Evolutionary conservation across 345 rosid species (phyloP).

Genomic region (Salix viminalis): DNA sequence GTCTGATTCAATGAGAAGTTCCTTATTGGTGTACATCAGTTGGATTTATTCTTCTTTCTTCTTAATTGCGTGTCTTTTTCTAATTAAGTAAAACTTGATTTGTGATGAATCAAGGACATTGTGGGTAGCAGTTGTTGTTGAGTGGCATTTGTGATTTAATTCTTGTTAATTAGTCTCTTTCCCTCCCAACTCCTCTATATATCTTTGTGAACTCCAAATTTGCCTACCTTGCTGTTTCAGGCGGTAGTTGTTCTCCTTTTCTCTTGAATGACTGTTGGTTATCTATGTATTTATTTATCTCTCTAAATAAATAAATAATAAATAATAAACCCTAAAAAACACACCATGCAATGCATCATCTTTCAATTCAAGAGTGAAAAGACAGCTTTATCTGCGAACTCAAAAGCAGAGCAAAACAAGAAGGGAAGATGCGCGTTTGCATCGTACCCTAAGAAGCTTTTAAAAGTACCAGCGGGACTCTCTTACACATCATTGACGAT

Average conservation of each 20-base stretch:
- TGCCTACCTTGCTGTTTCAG: background rate
- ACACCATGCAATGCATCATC: no score
- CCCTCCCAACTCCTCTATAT: background rate
- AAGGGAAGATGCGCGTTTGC: background rate
- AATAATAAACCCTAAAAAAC: background rate
- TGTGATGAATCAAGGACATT: background rate
- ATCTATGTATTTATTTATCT: no score
- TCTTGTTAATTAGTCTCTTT: background rate
- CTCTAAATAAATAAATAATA: no score
- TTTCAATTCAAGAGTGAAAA: no score
- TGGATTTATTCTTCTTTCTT: background rate
- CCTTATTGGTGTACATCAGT: background rate
- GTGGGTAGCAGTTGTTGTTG: background rate
- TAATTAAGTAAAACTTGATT: background rate
- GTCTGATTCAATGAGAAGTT: slow-evolving; percentile 4
- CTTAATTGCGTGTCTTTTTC: background rate
- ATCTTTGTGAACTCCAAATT: no score
- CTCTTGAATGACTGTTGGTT: background rate
- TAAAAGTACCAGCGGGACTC: no score
- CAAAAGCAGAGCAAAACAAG: background rate
- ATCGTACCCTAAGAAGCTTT: no score
- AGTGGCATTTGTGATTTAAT: background rate
- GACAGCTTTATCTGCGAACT: background rate
- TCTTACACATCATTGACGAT: background rate
- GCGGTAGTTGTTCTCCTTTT: no score